Evolutionary conservation across 441 rosid species (phyloP).

Genomic region (Populus hybrid): DNA sequence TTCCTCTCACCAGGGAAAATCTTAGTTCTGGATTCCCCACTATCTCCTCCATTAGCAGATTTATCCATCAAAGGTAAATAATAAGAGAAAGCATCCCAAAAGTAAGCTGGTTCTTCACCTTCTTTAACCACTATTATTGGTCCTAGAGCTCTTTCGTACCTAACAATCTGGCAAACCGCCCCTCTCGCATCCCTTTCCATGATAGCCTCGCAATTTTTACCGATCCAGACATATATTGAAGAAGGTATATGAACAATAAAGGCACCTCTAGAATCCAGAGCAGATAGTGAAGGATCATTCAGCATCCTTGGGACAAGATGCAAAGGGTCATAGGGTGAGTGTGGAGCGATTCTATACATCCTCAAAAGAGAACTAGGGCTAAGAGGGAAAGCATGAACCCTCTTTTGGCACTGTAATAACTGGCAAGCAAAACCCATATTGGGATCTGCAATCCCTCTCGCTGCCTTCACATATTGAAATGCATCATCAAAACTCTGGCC

Average conservation of each 20-base stretch:
- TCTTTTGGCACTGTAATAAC: slow-evolving; percentile 89
- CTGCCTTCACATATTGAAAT: slow-evolving; percentile 90
- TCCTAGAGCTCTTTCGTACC: slow-evolving; percentile 86
- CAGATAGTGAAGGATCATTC: slow-evolving; percentile 73
- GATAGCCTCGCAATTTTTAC: slow-evolving; percentile 67
- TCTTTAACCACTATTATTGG: slow-evolving; percentile 67
- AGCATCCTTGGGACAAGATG: slow-evolving; percentile 94
- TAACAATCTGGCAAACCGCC: slow-evolving; percentile 88
- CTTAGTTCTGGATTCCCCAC: slow-evolving; percentile 39
- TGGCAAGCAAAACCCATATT: slow-evolving; percentile 99
- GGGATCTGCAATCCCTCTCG: slow-evolving; percentile 96
- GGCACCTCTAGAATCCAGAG: slow-evolving; percentile 95
- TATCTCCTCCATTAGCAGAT: slow-evolving; percentile 29
- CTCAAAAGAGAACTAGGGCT: slow-evolving; percentile 94
- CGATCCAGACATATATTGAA: slow-evolving; percentile 83
- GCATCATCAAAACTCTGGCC: slow-evolving; percentile 99
- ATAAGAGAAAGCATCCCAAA: slow-evolving; percentile 83
- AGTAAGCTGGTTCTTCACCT: slow-evolving; percentile 81
- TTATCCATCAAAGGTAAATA: slow-evolving; percentile 69
- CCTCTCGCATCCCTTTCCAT: slow-evolving; percentile 98
- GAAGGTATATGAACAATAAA: slow-evolving; percentile 86
- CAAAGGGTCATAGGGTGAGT: slow-evolving; percentile 95
- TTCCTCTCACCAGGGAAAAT: slow-evolving; percentile 55
- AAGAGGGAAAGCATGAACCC: slow-evolving; percentile 93
- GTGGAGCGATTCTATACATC: slow-evolving; percentile 88